Evolutionary conservation across 306 rosid species (phyloP).

Genomic region (Lagenaria siceraria): DNA sequence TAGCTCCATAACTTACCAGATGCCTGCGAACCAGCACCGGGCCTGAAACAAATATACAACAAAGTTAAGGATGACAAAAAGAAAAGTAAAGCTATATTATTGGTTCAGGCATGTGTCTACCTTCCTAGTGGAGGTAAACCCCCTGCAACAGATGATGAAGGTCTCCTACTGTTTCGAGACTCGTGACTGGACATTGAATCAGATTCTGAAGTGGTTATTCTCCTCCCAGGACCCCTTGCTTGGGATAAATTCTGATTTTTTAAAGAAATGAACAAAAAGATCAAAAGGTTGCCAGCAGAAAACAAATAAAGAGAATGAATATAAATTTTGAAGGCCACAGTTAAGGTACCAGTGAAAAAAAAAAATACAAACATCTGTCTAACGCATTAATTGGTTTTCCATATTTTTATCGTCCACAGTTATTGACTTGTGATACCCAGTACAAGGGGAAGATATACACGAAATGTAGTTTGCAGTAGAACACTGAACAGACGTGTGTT

Average conservation of each 20-base stretch:
- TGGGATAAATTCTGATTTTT: conserved; percentile 69
- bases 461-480: background rate
- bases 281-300: background rate
- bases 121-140: conserved; percentile 98
- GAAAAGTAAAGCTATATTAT: conserved; percentile 1
- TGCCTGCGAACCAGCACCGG: conserved; percentile 67
- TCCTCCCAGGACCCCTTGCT: conserved; percentile 67
- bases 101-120: conserved; percentile 22
- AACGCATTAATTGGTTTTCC: background rate
- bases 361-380: background rate
- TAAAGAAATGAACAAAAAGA: background rate
- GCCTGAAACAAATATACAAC: conserved; percentile 34
- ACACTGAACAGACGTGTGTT: background rate
- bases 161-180: conserved; percentile 61
- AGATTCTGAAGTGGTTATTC: conserved; percentile 49
- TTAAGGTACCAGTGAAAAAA: background rate
- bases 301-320: background rate
- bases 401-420: background rate
- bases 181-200: conserved; percentile 69
- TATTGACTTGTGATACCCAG: background rate
- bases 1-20: conserved; percentile 54
- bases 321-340: background rate
- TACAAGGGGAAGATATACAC: background rate
- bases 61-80: background rate
- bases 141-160: conserved; percentile 88